phyloP scores from a whole-genome alignment of 2,329 filamentous ascomycete genomes.

The Venturiaceae sp. region DNA sequence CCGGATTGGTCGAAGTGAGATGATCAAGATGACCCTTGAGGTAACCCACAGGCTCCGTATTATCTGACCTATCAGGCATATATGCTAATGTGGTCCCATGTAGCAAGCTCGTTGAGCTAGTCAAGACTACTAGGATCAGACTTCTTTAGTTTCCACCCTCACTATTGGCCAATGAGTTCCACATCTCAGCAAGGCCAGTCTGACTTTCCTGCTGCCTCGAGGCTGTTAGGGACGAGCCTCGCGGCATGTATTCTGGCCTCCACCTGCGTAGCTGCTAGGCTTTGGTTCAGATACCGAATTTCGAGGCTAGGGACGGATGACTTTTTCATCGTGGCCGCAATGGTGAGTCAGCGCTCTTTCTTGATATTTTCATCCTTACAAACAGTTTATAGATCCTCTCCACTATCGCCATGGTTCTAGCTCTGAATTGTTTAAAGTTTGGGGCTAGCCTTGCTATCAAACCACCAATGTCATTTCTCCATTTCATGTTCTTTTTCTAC shows the following conservation, averaged over 20 bases:
- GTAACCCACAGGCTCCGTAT: background rate
- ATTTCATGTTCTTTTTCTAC: background rate
- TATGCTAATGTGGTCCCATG: background rate
- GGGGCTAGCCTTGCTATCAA: background rate
- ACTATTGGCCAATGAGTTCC: background rate
- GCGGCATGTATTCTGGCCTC: background rate
- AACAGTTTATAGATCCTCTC: background rate
- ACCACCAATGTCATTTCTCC: background rate
- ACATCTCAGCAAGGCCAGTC: background rate
- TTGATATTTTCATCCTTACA: background rate
- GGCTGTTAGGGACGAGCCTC: background rate
- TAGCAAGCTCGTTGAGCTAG: background rate
- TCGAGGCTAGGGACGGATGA: background rate
- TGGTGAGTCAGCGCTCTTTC: background rate
- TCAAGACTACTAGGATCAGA: background rate
- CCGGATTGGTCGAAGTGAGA: background rate
- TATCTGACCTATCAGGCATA: background rate
- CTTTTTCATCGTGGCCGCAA: background rate
- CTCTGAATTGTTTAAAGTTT: background rate
- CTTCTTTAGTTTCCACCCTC: background rate
- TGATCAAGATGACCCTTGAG: background rate
- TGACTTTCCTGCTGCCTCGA: background rate
- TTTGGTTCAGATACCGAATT: background rate
- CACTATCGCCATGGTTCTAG: background rate
- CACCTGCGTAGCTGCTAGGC: background rate